phyloP scores from a whole-genome alignment of 2,329 filamentous ascomycete genomes.

The Dendryphion nanum region DNA sequence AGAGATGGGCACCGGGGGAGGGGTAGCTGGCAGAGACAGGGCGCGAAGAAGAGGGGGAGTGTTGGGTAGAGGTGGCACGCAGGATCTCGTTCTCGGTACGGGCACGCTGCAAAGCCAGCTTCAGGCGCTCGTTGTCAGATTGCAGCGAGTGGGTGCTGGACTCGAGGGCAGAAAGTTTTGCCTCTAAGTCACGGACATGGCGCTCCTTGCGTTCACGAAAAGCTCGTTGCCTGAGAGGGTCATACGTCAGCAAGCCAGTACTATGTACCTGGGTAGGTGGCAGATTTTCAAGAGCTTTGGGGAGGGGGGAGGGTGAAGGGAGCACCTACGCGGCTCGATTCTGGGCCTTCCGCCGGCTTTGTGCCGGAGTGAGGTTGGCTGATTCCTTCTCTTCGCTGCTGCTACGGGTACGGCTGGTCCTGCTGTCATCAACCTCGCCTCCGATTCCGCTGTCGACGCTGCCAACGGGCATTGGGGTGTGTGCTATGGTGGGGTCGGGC shows the following conservation, averaged over 20 bases:
- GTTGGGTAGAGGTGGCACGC: slow-evolving; percentile 65
- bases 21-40: slow-evolving; percentile 36
- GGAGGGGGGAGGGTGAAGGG: no score
- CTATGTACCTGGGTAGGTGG: no score
- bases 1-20: slow-evolving; percentile 37
- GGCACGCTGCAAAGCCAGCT: slow-evolving; percentile 77
- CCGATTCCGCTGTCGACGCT: slow-evolving; percentile 46
- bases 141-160: slow-evolving; percentile 69
- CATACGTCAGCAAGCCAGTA: neutral
- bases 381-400: slow-evolving; percentile 49
- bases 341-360: slow-evolving; percentile 65
- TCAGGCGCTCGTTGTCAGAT: slow-evolving; percentile 83
- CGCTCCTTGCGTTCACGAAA: slow-evolving; percentile 95
- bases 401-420: slow-evolving; percentile 34
- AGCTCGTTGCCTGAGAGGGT: slow-evolving; percentile 71
- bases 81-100: slow-evolving; percentile 92
- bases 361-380: slow-evolving; percentile 43
- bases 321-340: slow-evolving; percentile 72
- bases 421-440: slow-evolving; percentile 38
- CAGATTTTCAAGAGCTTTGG: no score
- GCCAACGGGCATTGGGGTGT: slow-evolving; percentile 33
- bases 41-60: slow-evolving; percentile 43
- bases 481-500: slow-evolving; percentile 25
- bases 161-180: slow-evolving; percentile 76
- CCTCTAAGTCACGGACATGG: slow-evolving; percentile 92